Conservation (phyloP, 352 stramenopile species). For the Phytophthora constricta region DNA sequence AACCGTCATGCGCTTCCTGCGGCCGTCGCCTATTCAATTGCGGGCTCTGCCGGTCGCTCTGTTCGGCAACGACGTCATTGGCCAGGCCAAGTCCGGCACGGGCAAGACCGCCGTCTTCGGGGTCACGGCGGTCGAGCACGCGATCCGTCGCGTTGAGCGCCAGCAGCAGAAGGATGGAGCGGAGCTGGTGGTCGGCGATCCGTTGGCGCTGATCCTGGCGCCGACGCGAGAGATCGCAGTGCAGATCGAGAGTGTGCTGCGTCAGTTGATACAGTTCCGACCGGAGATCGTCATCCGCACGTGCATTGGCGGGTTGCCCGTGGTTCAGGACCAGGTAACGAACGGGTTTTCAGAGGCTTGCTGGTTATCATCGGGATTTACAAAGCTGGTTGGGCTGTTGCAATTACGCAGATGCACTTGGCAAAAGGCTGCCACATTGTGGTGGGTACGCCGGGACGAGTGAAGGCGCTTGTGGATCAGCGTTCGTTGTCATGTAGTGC, state of each 20-base stretch:
- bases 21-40: constrained; percentile 76
- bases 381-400: constrained; percentile 2
- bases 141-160: constrained; percentile 42
- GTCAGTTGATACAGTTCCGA: constrained; percentile 54
- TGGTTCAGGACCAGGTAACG: constrained; percentile 64
- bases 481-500: constrained; percentile 49
- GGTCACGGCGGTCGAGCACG: constrained; percentile 67
- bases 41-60: constrained; percentile 72
- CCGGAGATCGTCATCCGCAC: constrained; percentile 47
- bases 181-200: constrained; percentile 21
- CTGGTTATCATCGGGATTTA: too few relatives aligned
- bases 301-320: constrained; percentile 67
- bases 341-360: background rate
- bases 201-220: constrained; percentile 68
- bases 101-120: constrained; percentile 86
- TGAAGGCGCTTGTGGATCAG: constrained; percentile 74
- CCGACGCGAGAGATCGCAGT: constrained; percentile 80
- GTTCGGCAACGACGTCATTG: constrained; percentile 83
- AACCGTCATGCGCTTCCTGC: constrained; percentile 55
- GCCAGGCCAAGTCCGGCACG: constrained; percentile 84
- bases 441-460: constrained; percentile 74
- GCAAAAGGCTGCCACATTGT: constrained; percentile 62
- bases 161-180: background rate
- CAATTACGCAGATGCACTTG: constrained; percentile 41
- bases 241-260: constrained; percentile 76